Evolutionary conservation across 805 yeast genomes (phyloP).

Genomic region (Zygoascus biomembranicola): DNA sequence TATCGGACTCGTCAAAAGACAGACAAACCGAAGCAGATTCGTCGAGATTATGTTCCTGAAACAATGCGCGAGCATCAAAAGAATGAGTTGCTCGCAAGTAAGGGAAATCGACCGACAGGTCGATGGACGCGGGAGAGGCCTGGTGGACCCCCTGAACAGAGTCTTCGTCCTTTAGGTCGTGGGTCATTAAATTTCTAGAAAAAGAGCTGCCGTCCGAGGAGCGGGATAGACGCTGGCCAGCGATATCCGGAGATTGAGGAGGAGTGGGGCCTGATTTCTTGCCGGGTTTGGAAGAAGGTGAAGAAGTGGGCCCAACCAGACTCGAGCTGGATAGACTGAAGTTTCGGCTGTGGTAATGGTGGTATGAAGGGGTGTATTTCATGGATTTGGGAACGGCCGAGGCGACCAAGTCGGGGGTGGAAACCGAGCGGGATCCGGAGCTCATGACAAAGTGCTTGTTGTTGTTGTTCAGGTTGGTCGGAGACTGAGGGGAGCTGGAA

Average conservation of each 20-base stretch:
- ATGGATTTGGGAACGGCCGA: not conserved
- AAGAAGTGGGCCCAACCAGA: not conserved
- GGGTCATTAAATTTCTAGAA: not conserved
- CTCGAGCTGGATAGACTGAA: not conserved
- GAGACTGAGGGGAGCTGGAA: not conserved
- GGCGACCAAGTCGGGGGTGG: not conserved
- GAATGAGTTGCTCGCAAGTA: slow-evolving; percentile 28
- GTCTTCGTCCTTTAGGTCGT: not conserved
- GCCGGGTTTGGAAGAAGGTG: not conserved
- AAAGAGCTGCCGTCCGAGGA: not conserved
- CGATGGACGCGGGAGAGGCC: not conserved
- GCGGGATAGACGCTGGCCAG: not conserved
- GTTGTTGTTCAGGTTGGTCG: not conserved
- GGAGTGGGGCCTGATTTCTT: slow-evolving; percentile 2
- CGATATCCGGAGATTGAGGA: slow-evolving; percentile 5
- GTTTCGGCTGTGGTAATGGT: not conserved
- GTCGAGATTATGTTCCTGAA: slow-evolving; percentile 17
- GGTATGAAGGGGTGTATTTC: not conserved
- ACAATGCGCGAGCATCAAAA: slow-evolving; percentile 25
- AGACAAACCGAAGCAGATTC: slow-evolving; percentile 29
- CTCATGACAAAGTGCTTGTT: not conserved
- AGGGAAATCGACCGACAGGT: slow-evolving; percentile 22
- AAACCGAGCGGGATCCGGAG: not conserved
- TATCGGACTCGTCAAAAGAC: slow-evolving; percentile 29
- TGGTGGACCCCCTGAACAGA: not conserved